Conservation (phyloP, 495 filamentous ascomycete species). For the Penicillium diatomitis region DNA sequence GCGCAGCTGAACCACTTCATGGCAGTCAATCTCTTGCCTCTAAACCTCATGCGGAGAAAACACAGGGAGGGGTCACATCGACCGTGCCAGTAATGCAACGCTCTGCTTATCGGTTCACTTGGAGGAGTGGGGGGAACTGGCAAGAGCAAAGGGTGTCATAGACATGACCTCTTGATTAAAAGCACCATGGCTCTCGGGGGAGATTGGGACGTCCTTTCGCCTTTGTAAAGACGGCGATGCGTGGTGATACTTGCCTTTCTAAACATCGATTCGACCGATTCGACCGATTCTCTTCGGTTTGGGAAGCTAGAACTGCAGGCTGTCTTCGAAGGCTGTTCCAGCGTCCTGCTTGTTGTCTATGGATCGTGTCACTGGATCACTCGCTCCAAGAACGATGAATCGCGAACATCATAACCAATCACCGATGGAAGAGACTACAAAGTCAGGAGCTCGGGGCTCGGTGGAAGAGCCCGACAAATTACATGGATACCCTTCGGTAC, state of each 20-base stretch:
- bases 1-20: not conserved
- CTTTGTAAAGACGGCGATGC: too few relatives aligned
- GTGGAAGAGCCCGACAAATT: constrained; percentile 24
- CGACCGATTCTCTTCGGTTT: too few relatives aligned
- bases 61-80: constrained; percentile 13
- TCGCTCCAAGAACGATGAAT: constrained; percentile 9
- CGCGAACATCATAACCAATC: constrained; percentile 1
- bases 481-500: constrained; percentile 20
- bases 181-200: too few relatives aligned
- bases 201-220: too few relatives aligned
- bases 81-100: constrained; percentile 13
- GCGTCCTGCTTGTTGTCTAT: too few relatives aligned
- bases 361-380: not conserved
- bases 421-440: constrained; percentile 14
- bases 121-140: not conserved
- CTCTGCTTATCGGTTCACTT: constrained; percentile 8
- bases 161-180: constrained; percentile 7
- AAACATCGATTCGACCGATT: too few relatives aligned
- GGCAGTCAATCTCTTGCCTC: not conserved
- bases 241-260: too few relatives aligned
- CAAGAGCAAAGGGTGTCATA: constrained; percentile 8
- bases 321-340: too few relatives aligned
- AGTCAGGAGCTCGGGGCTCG: constrained; percentile 9
- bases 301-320: too few relatives aligned
- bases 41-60: constrained; percentile 15